Evolutionary conservation across 2,329 filamentous ascomycete genomes (phyloP), one percentile per base, ranked within the genome.

Genomic region (Lizonia empirigonia): DNA sequence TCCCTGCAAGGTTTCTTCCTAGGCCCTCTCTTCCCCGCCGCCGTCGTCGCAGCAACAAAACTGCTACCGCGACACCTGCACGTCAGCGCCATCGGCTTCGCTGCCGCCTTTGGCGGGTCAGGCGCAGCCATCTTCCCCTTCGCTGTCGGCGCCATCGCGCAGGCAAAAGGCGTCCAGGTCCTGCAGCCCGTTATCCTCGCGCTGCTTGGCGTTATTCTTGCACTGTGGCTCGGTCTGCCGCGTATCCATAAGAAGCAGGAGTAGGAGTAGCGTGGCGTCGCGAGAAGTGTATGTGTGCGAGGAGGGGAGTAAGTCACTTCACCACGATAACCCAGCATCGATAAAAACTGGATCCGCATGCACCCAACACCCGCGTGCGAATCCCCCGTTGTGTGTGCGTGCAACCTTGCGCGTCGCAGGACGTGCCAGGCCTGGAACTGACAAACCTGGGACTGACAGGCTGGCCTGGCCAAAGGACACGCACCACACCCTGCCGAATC

Each of bases 51-150:
- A 1, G 84, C 85, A 4, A 90, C 88, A 0, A 91, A 90, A 61
- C 77, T 94, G 4, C 77, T 95, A 1, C 89, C 90, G 0, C 79
- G 78, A 30, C 81, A 89, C 53, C 76, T 91, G 20, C 91, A 95
- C 63, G 88, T 94, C 33, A 84, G 82, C n/a, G 85, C 86, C 0
- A 90, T 95, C 55, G 90, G 90, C 0, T 93, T 95, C 62, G 87
- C 87, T 0, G 85, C 88, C 1, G 89, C 90, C 0, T 85, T 93
- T 69, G 90, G 90, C 2, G 87, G 88, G 0, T 82, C 81, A 2
- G 90, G 90, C 0, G 89, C 86, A 1, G 86, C 88, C 69, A 70
- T 80, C 1, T 89, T 71, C 79, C 88, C 36, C 77, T 91, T 78
- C 49, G 81, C 82, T 0, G 83, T 89, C 0, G 88, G 87, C 3